Percentiles rank a stretch among this genome's conserved stretches.
Evolutionary conservation across 1,284 basidiomycete species (phyloP).

Genomic region (Fereydounia khargensis): DNA sequence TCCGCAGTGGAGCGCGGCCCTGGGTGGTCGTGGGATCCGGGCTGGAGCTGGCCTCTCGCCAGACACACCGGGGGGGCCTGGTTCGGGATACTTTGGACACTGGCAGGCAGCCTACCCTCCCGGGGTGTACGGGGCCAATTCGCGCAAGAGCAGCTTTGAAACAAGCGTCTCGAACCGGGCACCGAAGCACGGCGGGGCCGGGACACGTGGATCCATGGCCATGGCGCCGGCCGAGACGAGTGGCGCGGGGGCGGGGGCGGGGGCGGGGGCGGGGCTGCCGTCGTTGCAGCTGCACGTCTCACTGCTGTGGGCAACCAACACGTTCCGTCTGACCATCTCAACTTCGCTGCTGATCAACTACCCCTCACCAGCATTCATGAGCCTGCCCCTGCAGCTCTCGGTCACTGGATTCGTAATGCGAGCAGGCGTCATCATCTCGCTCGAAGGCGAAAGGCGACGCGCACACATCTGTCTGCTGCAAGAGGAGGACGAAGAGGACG

Average conservation of each 20-base stretch:
- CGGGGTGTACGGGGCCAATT: neutral
- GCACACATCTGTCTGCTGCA: slow-evolving; percentile 75
- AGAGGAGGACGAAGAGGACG: slow-evolving; percentile 21
- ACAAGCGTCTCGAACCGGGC: too few relatives aligned
- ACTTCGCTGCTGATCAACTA: slow-evolving; percentile 95
- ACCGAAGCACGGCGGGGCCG: too few relatives aligned
- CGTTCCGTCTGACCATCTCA: slow-evolving; percentile 66
- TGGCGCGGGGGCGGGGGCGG: slow-evolving; percentile 7
- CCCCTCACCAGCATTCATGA: slow-evolving; percentile 90
- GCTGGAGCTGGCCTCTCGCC: slow-evolving; percentile 10
- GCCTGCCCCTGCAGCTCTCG: slow-evolving; percentile 84
- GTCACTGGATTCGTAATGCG: slow-evolving; percentile 83
- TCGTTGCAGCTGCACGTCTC: slow-evolving; percentile 44
- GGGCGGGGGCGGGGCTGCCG: slow-evolving; percentile 13
- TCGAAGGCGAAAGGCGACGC: slow-evolving; percentile 74
- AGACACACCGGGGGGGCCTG: too few relatives aligned
- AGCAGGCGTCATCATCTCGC: slow-evolving; percentile 84
- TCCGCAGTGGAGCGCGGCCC: slow-evolving; percentile 29
- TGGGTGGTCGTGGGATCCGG: slow-evolving; percentile 22
- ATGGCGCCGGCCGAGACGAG: too few relatives aligned
- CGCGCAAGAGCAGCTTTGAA: neutral
- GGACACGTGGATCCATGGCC: too few relatives aligned
- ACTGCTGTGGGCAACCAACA: slow-evolving; percentile 43
- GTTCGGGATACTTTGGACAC: slow-evolving; percentile 32
- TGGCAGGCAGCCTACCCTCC: slow-evolving; percentile 16